phyloP scores from a whole-genome alignment of 2,329 filamentous ascomycete genomes.

The Colletotrichum tropicale region DNA sequence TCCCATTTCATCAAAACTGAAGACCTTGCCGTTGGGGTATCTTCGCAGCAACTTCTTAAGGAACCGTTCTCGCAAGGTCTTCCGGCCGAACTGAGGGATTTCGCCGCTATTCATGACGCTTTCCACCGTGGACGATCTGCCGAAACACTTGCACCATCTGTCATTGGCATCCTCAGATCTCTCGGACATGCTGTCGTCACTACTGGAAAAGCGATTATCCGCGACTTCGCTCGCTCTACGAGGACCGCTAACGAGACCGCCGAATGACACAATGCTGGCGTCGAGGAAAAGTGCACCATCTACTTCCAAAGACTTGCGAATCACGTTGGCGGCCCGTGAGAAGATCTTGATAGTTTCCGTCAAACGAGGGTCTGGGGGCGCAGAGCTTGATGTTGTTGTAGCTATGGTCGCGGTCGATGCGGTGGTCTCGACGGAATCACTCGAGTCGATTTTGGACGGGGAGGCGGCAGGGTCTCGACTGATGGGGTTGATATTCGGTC shows the following conservation, averaged over 20 bases:
- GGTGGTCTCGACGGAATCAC: constrained; percentile 13
- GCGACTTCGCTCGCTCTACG: constrained; percentile 13
- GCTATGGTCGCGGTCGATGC: constrained; percentile 6
- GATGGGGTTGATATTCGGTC: constrained; percentile 13
- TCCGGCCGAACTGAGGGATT: constrained; percentile 5
- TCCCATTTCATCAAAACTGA: constrained; percentile 46
- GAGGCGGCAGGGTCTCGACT: background rate
- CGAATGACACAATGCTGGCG: constrained; percentile 29
- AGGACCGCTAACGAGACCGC: constrained; percentile 27
- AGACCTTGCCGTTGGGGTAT: constrained; percentile 52
- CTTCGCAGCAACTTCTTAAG: constrained; percentile 45
- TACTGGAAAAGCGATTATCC: constrained; percentile 22
- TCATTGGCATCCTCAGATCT: constrained; percentile 8
- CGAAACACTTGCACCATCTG: constrained; percentile 37
- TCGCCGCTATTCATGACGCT: constrained; percentile 34
- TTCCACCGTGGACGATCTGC: constrained; percentile 36
- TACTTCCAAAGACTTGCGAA: constrained; percentile 44
- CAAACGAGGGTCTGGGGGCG: constrained; percentile 17
- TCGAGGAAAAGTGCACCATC: constrained; percentile 21
- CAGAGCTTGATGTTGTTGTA: constrained; percentile 15
- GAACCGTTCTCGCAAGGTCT: constrained; percentile 40
- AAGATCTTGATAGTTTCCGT: constrained; percentile 33
- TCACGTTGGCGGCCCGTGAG: constrained; percentile 46
- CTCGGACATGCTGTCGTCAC: constrained; percentile 23
- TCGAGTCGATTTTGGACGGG: constrained; percentile 3